Base-by-base conservation (phyloP, 2,329 filamentous ascomycete genomes). In the Pseudophaeomoniella oleicola region DNA sequence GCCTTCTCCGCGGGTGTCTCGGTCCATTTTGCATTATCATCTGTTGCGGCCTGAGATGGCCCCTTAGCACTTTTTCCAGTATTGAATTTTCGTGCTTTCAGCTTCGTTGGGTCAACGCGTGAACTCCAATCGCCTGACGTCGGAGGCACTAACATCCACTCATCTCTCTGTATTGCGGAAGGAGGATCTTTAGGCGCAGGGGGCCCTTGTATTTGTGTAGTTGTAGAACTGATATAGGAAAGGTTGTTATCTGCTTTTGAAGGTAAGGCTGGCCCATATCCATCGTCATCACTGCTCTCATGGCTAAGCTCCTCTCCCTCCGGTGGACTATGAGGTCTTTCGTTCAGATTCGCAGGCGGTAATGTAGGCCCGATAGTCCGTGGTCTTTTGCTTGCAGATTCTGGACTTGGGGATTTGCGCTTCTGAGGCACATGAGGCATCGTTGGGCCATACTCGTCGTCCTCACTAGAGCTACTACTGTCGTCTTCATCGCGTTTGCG, bases 1-100 rank as follows among this genome's bases (percentile, higher is more conserved):
- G 82, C 74, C 56, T 92, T 93, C 58, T 94, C 73, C 53, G 88
- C 82, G 0, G 85, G 82, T 5, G 85, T 94, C 57, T 96, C 88
- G 1, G 84, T 87, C 88, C 88, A 96, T 31, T 88, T 75, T 15
- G 74, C 75, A 50, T 72, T 71, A 10, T 54, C 59, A 13, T 56
- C 55, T 3, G 54, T 57, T 6, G 49, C 48, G n/a, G 53, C 53
- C 3, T 58, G 57, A 16, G 46, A 43, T 3, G 58, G 48, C 5
- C 57, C 62, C 42, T 63, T 65, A 2, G 72, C 66, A 3, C 69
- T 65, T 49, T 74, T 77, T 4, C 75, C 73, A 0, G 80, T 81
- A 36, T 84, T 77, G 63, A 94, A 96, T 46, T 83, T 86, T 42
- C 85, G 78, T 44, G 75, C 78, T 48, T 79, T 77, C 41, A 88